A percentile compares a stretch with the other conserved stretches of the same genome.
Evolutionary conservation across 345 rosid genomes (phyloP).

Genomic region (Eucalyptus decipiens): DNA sequence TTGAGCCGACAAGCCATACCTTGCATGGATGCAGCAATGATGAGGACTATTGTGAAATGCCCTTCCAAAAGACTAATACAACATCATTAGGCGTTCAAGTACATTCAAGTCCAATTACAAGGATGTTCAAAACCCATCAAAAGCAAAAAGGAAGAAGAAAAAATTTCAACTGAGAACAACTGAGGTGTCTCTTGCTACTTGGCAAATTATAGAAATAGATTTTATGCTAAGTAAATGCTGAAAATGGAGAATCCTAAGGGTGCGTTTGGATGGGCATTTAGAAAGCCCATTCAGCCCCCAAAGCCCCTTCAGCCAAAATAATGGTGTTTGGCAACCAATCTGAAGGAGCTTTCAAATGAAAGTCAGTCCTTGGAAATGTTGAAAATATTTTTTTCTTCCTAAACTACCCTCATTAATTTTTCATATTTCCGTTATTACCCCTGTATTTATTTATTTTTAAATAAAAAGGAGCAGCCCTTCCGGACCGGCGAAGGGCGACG

Average conservation of each 20-base stretch:
- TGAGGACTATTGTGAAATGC: background rate
- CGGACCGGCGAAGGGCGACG: too few species aligned
- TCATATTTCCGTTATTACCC: too few species aligned
- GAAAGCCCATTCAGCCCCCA: too few species aligned
- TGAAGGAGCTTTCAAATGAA: too few species aligned
- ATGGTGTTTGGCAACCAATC: too few species aligned
- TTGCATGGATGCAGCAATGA: constrained; percentile 17
- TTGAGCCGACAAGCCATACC: constrained; percentile 98
- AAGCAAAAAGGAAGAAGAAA: background rate
- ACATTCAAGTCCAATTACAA: background rate
- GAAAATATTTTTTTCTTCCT: too few species aligned
- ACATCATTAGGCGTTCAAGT: background rate
- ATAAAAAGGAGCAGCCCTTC: too few species aligned
- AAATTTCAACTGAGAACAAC: background rate
- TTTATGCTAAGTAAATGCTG: background rate
- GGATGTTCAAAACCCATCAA: background rate
- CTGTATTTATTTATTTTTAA: too few species aligned
- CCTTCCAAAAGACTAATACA: background rate
- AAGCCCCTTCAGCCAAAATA: too few species aligned
- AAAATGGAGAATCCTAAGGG: background rate
- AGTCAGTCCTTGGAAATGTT: too few species aligned
- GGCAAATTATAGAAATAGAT: background rate
- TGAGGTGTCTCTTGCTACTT: background rate
- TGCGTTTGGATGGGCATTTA: too few species aligned
- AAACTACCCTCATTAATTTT: too few species aligned